phyloP scores from a whole-genome alignment of 1,284 basidiomycete genomes.

The Trametes sp. region DNA sequence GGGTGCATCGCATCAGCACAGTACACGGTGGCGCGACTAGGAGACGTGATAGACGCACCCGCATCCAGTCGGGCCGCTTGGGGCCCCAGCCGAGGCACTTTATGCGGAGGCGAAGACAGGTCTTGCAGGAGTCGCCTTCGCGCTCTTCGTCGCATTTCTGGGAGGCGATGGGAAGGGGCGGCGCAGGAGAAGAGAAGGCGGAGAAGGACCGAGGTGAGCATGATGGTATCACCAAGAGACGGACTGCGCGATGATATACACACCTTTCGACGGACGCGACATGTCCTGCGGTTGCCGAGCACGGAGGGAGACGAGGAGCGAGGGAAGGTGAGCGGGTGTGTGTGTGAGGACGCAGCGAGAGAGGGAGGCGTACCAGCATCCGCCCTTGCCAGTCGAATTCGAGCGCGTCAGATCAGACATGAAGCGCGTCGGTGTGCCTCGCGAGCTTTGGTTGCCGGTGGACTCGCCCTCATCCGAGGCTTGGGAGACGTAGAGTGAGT shows the following conservation, averaged over 20 bases:
- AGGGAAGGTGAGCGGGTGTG: slow-evolving; percentile 10
- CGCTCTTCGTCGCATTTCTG: slow-evolving; percentile 88
- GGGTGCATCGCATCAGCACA: slow-evolving; percentile 20
- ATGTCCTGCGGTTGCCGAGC: slow-evolving; percentile 62
- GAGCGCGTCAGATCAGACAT: slow-evolving; percentile 61
- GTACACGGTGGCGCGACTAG: slow-evolving; percentile 24
- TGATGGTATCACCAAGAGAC: slow-evolving; percentile 22
- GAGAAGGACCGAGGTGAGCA: slow-evolving; percentile 18
- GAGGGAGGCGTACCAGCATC: slow-evolving; percentile 68
- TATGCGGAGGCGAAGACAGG: slow-evolving; percentile 77
- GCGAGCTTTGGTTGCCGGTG: slow-evolving; percentile 40
- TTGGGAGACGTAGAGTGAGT: slow-evolving; percentile 33
- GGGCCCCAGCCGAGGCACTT: slow-evolving; percentile 83
- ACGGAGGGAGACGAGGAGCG: slow-evolving; percentile 14
- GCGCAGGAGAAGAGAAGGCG: slow-evolving; percentile 7
- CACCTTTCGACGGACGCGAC: slow-evolving; percentile 81
- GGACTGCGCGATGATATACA: slow-evolving; percentile 35
- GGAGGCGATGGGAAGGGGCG: background rate
- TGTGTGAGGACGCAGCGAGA: slow-evolving; percentile 7
- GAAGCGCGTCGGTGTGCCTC: slow-evolving; percentile 57
- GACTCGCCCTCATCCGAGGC: slow-evolving; percentile 37
- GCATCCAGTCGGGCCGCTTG: slow-evolving; percentile 84
- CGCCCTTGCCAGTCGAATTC: slow-evolving; percentile 67
- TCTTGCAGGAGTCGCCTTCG: slow-evolving; percentile 78
- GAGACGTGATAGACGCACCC: slow-evolving; percentile 56